phyloP scores from a whole-genome alignment of 2,329 filamentous ascomycete genomes.

The Microdochium bolleyi region DNA sequence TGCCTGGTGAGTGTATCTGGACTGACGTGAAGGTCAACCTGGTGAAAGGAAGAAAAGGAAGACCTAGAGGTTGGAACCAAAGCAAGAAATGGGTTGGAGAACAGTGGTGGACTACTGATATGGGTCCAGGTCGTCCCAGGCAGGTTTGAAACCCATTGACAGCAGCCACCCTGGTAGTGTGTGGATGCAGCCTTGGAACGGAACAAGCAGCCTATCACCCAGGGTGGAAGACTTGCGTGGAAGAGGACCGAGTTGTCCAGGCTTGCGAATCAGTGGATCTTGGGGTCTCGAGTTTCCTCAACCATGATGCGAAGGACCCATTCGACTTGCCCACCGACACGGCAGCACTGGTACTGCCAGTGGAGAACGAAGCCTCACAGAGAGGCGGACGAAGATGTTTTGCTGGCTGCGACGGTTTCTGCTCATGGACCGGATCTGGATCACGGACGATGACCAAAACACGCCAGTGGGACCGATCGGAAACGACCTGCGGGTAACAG shows the following conservation, averaged over 20 bases:
- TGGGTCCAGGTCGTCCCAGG: not conserved
- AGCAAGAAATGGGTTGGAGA: not conserved
- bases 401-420: not conserved
- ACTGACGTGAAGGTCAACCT: not conserved
- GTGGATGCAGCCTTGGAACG: not conserved
- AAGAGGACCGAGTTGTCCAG: not conserved
- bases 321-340: not conserved
- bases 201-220: not conserved
- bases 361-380: not conserved
- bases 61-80: not conserved
- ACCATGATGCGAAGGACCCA: not conserved
- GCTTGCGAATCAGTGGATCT: not conserved
- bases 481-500: not conserved
- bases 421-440: not conserved
- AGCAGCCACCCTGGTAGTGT: not conserved
- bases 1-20: not conserved
- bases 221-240: not conserved
- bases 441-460: not conserved
- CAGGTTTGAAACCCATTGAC: not conserved
- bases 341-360: not conserved
- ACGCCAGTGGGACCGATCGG: not conserved
- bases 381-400: not conserved
- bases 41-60: not conserved
- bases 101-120: not conserved
- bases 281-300: not conserved